These are phyloP conservation scores for Verbascum thapsus DNA, from an alignment of 257 asterid species.

Conservation along the genomic window DNA sequence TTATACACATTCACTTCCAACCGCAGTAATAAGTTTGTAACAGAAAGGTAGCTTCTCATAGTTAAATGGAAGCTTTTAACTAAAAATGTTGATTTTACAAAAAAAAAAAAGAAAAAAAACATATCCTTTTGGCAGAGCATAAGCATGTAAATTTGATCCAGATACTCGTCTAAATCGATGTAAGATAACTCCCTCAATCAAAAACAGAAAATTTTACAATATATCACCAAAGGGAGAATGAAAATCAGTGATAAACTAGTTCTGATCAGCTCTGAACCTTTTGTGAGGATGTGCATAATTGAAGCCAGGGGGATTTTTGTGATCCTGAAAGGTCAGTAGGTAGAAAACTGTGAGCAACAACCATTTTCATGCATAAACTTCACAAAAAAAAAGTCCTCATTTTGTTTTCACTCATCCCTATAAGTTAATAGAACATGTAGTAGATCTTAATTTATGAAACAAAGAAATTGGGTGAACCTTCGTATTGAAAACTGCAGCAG, in stretches of 20 bases:
- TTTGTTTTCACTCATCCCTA: not conserved
- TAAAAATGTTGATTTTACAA: not conserved
- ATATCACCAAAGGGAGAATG: slow-evolving; percentile 1
- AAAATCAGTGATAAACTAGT: slow-evolving; percentile 24
- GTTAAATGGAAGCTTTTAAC: slow-evolving; percentile 45
- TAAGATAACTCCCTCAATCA: slow-evolving; percentile 10
- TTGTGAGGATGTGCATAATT: slow-evolving; percentile 40
- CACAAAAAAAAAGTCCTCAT: not conserved
- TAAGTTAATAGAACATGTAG: not conserved
- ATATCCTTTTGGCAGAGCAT: not conserved
- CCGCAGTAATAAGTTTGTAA: not conserved
- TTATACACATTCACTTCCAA: not conserved
- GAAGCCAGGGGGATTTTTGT: slow-evolving; percentile 30
- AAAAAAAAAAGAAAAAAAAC: slow-evolving; percentile 2
- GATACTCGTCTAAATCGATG: not conserved
- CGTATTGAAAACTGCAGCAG: slow-evolving; percentile 17
- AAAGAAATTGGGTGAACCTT: slow-evolving; percentile 33
- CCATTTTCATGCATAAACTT: too few relatives aligned
- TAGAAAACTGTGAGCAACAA: not conserved
- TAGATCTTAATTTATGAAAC: not conserved
- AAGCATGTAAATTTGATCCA: slow-evolving; percentile 13
- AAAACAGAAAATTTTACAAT: not conserved
- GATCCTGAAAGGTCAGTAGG: slow-evolving; percentile 18
- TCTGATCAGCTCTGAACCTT: slow-evolving; percentile 40
- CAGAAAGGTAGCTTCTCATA: slow-evolving; percentile 50